Evolutionary conservation across 2,329 filamentous ascomycete species (phyloP).

Genomic region (Leptographium galeiforme): DNA sequence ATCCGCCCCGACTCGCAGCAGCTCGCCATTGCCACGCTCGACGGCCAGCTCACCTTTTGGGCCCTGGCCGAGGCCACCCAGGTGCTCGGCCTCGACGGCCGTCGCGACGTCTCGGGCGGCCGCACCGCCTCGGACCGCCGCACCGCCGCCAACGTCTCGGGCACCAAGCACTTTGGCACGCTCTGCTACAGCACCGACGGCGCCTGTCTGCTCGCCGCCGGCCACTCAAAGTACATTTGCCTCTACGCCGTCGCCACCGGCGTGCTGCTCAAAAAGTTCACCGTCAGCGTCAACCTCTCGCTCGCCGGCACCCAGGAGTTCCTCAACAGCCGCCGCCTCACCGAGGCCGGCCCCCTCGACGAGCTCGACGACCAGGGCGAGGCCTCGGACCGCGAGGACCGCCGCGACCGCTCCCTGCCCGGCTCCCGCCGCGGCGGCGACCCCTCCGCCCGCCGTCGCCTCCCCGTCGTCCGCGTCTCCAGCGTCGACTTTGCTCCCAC

Average conservation of each 20-base stretch:
- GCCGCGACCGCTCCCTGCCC: conserved; percentile 65
- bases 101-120: conserved; percentile 84
- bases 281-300: conserved; percentile 89
- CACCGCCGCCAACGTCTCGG: conserved; percentile 79
- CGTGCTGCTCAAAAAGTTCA: conserved; percentile 86
- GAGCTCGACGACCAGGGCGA: conserved; percentile 84
- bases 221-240: conserved; percentile 98
- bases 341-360: conserved; percentile 72
- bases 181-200: conserved; percentile 90
- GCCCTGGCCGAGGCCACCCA: conserved; percentile 78
- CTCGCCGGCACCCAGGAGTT: conserved; percentile 94
- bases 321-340: conserved; percentile 81
- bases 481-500: conserved; percentile 80
- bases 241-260: conserved; percentile 90
- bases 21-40: conserved; percentile 79
- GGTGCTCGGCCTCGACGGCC: conserved; percentile 72
- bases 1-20: conserved; percentile 85
- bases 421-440: conserved; percentile 77
- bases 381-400: conserved; percentile 76
- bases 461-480: conserved; percentile 73
- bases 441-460: conserved; percentile 60
- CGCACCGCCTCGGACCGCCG: conserved; percentile 77
- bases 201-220: conserved; percentile 75
- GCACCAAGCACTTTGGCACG: conserved; percentile 79
- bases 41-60: conserved; percentile 94